Percentiles rank a stretch among this genome's conserved stretches.
phyloP scores from a whole-genome alignment of 805 yeast species.

The Ogataea neopini region DNA sequence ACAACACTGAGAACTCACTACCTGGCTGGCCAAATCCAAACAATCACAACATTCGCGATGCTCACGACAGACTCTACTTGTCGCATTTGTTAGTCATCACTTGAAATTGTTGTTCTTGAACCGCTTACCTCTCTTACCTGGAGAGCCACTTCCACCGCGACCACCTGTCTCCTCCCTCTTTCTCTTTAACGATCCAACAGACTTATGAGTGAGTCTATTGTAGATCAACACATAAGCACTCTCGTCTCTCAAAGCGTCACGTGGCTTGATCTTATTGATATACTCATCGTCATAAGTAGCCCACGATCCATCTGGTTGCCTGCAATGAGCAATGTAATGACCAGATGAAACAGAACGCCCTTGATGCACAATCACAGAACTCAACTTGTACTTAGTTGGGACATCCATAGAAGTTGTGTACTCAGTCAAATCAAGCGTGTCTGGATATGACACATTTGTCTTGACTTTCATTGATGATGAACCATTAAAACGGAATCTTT shows the following conservation, averaged over 20 bases:
- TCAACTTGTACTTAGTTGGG: slow-evolving; percentile 66
- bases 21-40: too few species aligned
- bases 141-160: not conserved
- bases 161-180: slow-evolving; percentile 10
- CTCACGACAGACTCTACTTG: too few species aligned
- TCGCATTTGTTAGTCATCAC: too few species aligned
- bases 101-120: slow-evolving; percentile 13
- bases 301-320: slow-evolving; percentile 93
- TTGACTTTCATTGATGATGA: slow-evolving; percentile 77
- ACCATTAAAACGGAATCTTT: slow-evolving; percentile 88
- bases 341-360: slow-evolving; percentile 93
- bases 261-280: slow-evolving; percentile 69
- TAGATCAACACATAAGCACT: slow-evolving; percentile 90
- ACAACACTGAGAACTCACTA: too few species aligned
- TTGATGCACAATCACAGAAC: slow-evolving; percentile 88
- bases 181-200: slow-evolving; percentile 21
- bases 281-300: slow-evolving; percentile 93
- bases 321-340: slow-evolving; percentile 87
- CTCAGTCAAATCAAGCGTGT: slow-evolving; percentile 68
- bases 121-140: slow-evolving; percentile 17
- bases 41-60: too few species aligned
- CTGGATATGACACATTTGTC: slow-evolving; percentile 80
- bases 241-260: slow-evolving; percentile 75
- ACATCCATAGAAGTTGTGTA: slow-evolving; percentile 49
- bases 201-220: slow-evolving; percentile 68